phyloP scores from a whole-genome alignment of 768 basidiomycete species.

The Leccinellum rugosiceps region DNA sequence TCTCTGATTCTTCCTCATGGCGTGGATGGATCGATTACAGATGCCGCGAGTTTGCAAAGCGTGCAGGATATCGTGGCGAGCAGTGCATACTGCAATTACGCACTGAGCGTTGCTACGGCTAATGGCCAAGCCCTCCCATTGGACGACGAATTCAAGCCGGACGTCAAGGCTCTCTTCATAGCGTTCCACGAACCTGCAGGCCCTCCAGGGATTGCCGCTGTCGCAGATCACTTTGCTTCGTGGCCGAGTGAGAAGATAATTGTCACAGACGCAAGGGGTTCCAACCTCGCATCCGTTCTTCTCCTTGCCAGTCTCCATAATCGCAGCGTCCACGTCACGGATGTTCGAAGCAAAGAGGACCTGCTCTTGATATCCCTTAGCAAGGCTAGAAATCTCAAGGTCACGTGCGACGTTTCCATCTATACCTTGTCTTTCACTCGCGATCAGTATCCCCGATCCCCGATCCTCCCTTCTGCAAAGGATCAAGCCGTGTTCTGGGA shows the following conservation, averaged over 20 bases:
- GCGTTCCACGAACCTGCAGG: constrained; percentile 56
- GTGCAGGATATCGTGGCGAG: constrained; percentile 63
- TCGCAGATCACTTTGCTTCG: constrained; percentile 83
- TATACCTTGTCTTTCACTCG: constrained; percentile 86
- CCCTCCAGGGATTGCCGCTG: constrained; percentile 60
- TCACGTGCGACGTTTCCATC: constrained; percentile 94
- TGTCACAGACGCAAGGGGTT: constrained; percentile 88
- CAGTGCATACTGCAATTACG: constrained; percentile 82
- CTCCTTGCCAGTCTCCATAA: constrained; percentile 91
- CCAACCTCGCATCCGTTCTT: constrained; percentile 89
- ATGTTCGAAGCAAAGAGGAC: constrained; percentile 84
- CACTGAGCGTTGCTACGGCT: constrained; percentile 75
- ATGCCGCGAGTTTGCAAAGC: constrained; percentile 62
- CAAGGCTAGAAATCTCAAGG: constrained; percentile 90
- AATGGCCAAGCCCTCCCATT: constrained; percentile 58
- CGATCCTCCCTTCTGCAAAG: constrained; percentile 62
- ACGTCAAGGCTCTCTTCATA: constrained; percentile 84
- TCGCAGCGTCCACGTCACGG: constrained; percentile 86
- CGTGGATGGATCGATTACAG: constrained; percentile 56
- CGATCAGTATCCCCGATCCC: constrained; percentile 66
- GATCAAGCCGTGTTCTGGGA: constrained; percentile 87
- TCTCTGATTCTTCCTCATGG: constrained; percentile 76
- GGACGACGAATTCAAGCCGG: constrained; percentile 73
- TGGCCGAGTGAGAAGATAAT: constrained; percentile 95
- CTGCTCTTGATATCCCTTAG: constrained; percentile 87